Percentiles rank a stretch among this genome's conserved stretches.
These are phyloP conservation scores for Ogataea methylovora DNA, from an alignment of 805 yeast species.

Conservation along the genomic window DNA sequence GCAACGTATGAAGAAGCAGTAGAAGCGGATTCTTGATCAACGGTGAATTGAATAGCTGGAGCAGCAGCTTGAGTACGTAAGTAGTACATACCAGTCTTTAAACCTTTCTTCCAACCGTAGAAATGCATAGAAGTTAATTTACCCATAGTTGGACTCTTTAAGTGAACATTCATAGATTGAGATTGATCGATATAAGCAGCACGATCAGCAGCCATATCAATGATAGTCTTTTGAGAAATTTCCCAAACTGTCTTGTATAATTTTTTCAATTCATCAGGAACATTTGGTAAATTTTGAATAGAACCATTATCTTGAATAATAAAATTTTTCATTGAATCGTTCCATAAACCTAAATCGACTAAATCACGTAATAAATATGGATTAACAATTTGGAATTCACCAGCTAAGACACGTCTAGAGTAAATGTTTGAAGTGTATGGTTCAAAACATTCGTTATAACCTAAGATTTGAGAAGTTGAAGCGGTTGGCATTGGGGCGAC, in stretches of 20 bases:
- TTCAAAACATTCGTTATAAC: slow-evolving; percentile 56
- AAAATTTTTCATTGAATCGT: slow-evolving; percentile 47
- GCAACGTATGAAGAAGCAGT: slow-evolving; percentile 22
- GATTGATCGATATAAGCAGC: slow-evolving; percentile 85
- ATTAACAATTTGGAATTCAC: slow-evolving; percentile 58
- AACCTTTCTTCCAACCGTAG: slow-evolving; percentile 98
- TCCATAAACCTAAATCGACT: slow-evolving; percentile 53
- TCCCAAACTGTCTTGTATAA: slow-evolving; percentile 59
- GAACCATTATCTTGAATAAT: slow-evolving; percentile 53
- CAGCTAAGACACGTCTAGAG: slow-evolving; percentile 55
- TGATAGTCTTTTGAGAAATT: slow-evolving; percentile 48
- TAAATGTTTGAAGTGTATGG: slow-evolving; percentile 57
- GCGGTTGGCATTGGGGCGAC: slow-evolving; percentile 66
- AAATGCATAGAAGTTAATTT: slow-evolving; percentile 97
- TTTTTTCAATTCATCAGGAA: slow-evolving; percentile 47
- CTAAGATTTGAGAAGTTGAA: slow-evolving; percentile 57
- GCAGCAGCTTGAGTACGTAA: slow-evolving; percentile 97
- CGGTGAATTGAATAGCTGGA: slow-evolving; percentile 93
- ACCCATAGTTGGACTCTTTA: slow-evolving; percentile 94
- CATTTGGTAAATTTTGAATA: slow-evolving; percentile 44
- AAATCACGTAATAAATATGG: slow-evolving; percentile 51
- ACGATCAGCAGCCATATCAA: slow-evolving; percentile 67
- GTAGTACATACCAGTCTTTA: slow-evolving; percentile 99
- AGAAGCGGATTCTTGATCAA: slow-evolving; percentile 40
- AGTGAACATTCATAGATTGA: slow-evolving; percentile 87